Evolutionary conservation across 2,329 filamentous ascomycete genomes (phyloP), one percentile per base, ranked within the genome.

Genomic region (Ceratocystis eucalypticola): DNA sequence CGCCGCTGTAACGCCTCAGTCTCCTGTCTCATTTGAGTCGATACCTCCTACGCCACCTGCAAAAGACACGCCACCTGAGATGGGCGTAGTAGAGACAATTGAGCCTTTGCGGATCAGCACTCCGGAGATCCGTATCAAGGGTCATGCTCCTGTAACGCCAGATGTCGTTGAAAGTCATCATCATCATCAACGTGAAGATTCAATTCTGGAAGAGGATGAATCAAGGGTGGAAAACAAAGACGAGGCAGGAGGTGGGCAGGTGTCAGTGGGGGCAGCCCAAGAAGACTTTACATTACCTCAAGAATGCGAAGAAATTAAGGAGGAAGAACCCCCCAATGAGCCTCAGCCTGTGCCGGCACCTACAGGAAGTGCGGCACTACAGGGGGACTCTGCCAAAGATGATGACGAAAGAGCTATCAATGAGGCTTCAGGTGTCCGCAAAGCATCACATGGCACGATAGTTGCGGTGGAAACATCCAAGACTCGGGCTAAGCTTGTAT

Each of bases 21-120:
- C 61, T 20, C 61, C 44, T 4, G 12, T n/a, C 17, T 63, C 44
- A 22, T 63, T 48, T 17, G 61, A 63, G 17, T 50, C 61, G 4
- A n/a, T 65, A 7, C 64, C 66, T 41, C 66, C 66, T 10, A 68
- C 64, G n/a, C 64, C 66, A 10, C 66, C 66, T 20, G 59, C 48
- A 17, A 68, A 68, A 41, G 64, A 66, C 22, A 64, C 63, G 1
- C 59, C 66, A 1, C 63, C 66, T 8, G 66, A 41, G n/a, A 28
- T 20, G 46, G 10, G 5, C 41, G 57, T 25, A 48, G 61, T 37
- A 30, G 41, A 22, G 20, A 1, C 22, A 33, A 15, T 28, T 63
- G 15, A 6, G 20, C 25, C 25, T 48, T 30, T 63, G 61, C 44
- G 8, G 37, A 50, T 50, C n/a, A 50, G 50, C 25, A 63, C 25